phyloP scores from a whole-genome alignment of 1,139 yeast genomes.

The Geotrichum phurueaensis region DNA sequence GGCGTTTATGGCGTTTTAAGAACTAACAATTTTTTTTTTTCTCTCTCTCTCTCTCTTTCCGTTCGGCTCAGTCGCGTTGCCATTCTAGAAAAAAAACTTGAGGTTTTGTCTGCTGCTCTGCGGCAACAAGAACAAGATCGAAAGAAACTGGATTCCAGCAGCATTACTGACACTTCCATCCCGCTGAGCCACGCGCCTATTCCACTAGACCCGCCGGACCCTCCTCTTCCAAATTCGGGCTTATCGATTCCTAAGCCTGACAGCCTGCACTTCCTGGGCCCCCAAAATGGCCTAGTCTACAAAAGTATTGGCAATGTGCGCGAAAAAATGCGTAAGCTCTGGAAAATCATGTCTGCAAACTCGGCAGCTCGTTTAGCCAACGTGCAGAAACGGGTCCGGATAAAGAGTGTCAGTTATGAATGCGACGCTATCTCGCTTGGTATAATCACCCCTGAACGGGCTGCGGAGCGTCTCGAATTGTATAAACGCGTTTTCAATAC shows the following conservation, averaged over 20 bases:
- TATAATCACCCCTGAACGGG: constrained; percentile 31
- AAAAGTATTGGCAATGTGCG: constrained; percentile 24
- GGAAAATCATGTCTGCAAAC: constrained; percentile 30
- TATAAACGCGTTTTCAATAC: constrained; percentile 20
- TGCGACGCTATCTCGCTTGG: constrained; percentile 33
- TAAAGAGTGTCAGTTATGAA: constrained; percentile 25
- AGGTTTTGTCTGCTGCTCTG: constrained; percentile 29
- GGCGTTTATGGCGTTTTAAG: neutral
- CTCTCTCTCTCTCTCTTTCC: too few relatives aligned
- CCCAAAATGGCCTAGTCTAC: neutral
- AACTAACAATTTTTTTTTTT: neutral
- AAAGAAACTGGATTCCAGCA: neutral
- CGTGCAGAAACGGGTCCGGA: constrained; percentile 20
- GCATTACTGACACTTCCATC: neutral
- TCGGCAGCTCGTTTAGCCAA: constrained; percentile 27
- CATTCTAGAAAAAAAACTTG: constrained; percentile 35
- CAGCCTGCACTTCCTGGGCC: neutral
- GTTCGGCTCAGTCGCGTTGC: constrained; percentile 29
- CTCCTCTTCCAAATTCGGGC: neutral
- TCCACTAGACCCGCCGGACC: neutral
- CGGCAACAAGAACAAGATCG: constrained; percentile 13
- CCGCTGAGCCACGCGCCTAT: neutral
- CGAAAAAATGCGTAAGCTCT: constrained; percentile 29
- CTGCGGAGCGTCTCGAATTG: constrained; percentile 28
- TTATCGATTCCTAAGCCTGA: neutral